phyloP scores from a whole-genome alignment of 257 asterid genomes.

The Solanum chilense region DNA sequence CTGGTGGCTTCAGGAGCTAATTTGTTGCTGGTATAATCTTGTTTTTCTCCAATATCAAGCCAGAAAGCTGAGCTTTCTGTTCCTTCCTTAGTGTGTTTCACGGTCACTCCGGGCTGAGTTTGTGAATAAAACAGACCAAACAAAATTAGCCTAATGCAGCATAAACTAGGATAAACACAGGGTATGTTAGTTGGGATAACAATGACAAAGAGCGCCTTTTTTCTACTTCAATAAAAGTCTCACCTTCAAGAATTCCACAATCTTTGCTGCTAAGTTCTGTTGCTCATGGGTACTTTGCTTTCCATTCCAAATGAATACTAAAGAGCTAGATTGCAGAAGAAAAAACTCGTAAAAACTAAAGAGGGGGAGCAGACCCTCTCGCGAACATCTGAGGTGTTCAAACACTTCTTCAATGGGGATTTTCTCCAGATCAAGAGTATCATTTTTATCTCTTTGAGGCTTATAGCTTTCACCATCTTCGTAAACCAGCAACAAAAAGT shows the following conservation, averaged over 20 bases:
- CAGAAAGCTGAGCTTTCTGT: constrained; percentile 94
- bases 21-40: constrained; percentile 4
- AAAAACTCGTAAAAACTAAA: constrained; percentile 40
- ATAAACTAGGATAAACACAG: background rate
- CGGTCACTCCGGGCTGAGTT: constrained; percentile 62
- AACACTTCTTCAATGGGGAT: no score
- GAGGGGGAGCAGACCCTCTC: no score
- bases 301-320: constrained; percentile 86
- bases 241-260: constrained; percentile 92
- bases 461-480: no score
- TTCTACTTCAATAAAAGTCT: background rate
- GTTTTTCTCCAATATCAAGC: constrained; percentile 87
- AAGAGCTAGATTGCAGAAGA: constrained; percentile 81
- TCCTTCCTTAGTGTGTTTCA: constrained; percentile 88
- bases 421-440: no score
- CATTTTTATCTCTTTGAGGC: no score
- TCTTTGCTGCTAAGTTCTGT: constrained; percentile 66
- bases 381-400: no score
- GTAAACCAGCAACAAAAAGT: no score
- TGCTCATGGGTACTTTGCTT: constrained; percentile 81
- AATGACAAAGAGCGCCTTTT: background rate
- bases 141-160: background rate
- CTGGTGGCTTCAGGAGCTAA: no score
- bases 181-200: background rate
- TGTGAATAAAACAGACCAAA: background rate